A percentile compares a stretch with the other conserved stretches of the same genome.
phyloP scores from a whole-genome alignment of 108 stramenopile species.

The Chaetoceros tenuissimus region DNA sequence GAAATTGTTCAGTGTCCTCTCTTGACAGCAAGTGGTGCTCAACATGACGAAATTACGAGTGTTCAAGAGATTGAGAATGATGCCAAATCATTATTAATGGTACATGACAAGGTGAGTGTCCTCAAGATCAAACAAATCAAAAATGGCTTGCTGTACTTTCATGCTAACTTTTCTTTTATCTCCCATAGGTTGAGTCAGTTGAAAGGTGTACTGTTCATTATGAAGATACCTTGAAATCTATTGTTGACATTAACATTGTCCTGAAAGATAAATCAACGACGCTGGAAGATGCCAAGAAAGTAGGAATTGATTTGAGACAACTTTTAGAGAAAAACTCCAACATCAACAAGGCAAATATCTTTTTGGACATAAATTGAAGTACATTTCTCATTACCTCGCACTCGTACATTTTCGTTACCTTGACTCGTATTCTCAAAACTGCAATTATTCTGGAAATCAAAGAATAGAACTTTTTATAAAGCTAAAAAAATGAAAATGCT shows the following conservation, averaged over 20 bases:
- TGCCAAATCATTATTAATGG: constrained; percentile 7
- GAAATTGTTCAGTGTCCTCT: constrained; percentile 41
- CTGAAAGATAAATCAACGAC: constrained; percentile 22
- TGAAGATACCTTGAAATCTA: constrained; percentile 30
- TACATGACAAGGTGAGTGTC: background rate
- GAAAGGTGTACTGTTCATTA: constrained; percentile 43
- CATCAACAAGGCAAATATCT: constrained; percentile 43
- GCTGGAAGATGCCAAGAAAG: constrained; percentile 19
- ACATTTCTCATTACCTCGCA: too few species aligned
- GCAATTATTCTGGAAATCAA: too few species aligned
- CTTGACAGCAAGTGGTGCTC: constrained; percentile 25
- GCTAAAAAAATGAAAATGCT: too few species aligned
- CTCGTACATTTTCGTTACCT: too few species aligned
- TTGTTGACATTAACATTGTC: constrained; percentile 40
- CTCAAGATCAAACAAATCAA: background rate
- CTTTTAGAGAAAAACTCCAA: constrained; percentile 21
- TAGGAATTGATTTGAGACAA: constrained; percentile 27
- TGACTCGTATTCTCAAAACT: too few species aligned
- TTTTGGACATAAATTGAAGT: constrained; percentile 38
- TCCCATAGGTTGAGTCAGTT: constrained; percentile 33
- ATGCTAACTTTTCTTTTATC: background rate
- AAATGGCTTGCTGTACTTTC: background rate
- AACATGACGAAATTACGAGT: constrained; percentile 21
- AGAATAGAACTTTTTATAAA: too few species aligned
- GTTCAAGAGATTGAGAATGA: constrained; percentile 19